Percentiles rank a stretch among this genome's conserved stretches.
These are phyloP conservation scores for Brassica rapa DNA, from an alignment of 345 rosid genomes.

Conservation along the genomic window DNA sequence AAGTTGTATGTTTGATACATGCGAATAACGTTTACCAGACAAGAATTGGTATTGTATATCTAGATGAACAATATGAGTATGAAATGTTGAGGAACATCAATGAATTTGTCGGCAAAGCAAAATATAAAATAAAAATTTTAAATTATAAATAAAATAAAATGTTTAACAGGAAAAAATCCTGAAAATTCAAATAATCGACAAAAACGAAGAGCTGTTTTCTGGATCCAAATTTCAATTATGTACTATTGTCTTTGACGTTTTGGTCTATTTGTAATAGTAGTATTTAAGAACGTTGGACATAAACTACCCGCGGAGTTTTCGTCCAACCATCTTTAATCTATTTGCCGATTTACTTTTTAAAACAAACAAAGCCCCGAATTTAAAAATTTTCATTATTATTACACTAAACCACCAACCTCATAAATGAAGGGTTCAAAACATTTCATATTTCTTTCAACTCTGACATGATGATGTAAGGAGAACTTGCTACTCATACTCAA, in stretches of 20 bases:
- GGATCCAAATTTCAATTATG: not conserved
- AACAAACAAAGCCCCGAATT: not conserved
- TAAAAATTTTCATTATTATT: not conserved
- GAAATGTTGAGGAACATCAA: not conserved
- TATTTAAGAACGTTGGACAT: constrained; percentile 4
- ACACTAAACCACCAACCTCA: constrained; percentile 23
- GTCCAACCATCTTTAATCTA: constrained; percentile 14
- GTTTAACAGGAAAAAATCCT: not conserved
- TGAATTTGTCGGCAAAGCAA: not conserved
- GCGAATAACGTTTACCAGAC: constrained; percentile 25
- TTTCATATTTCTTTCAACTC: constrained; percentile 25
- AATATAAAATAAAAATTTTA: not conserved
- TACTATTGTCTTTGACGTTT: constrained; percentile 2
- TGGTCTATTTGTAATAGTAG: not conserved
- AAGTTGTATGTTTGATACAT: constrained; percentile 22
- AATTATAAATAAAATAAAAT: not conserved
- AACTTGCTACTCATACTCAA: too few relatives aligned
- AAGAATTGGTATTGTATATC: not conserved
- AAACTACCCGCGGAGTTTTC: constrained; percentile 5
- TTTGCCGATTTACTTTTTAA: not conserved
- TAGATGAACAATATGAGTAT: not conserved
- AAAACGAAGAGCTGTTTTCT: constrained; percentile 7
- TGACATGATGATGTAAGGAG: constrained; percentile 22
- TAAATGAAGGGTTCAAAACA: not conserved
- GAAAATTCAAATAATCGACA: not conserved